These are phyloP conservation scores for Zalaria obscura DNA, from an alignment of 2,329 filamentous ascomycete genomes.

Conservation along the genomic window DNA sequence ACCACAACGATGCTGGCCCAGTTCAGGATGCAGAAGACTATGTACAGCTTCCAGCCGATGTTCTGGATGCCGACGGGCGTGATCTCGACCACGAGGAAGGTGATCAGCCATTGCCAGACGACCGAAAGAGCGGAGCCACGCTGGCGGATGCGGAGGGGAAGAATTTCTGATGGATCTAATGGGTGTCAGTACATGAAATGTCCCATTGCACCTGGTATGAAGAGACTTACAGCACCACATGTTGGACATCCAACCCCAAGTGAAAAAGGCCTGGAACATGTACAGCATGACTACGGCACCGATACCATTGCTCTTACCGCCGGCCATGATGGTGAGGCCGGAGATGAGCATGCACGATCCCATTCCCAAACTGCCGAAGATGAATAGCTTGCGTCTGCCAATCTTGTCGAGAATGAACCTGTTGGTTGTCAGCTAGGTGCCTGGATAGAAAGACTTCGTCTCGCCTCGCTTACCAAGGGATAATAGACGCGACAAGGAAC, in stretches of 20 bases:
- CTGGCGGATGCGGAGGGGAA: constrained; percentile 10
- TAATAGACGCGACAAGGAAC: neutral
- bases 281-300: constrained; percentile 22
- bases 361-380: constrained; percentile 29
- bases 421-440: too few relatives aligned
- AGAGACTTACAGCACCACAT: constrained; percentile 8
- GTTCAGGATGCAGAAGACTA: constrained; percentile 35
- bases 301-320: constrained; percentile 7
- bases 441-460: too few relatives aligned
- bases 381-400: constrained; percentile 24
- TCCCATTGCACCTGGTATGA: neutral
- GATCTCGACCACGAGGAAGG: constrained; percentile 45
- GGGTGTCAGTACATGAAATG: neutral
- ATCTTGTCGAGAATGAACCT: constrained; percentile 19
- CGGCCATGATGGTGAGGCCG: constrained; percentile 14
- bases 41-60: constrained; percentile 41
- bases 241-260: constrained; percentile 12
- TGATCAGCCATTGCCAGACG: constrained; percentile 30
- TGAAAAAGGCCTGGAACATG: constrained; percentile 22
- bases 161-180: constrained; percentile 10
- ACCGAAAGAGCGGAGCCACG: constrained; percentile 12
- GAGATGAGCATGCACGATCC: constrained; percentile 22
- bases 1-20: constrained; percentile 30
- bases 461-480: neutral
- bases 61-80: constrained; percentile 44